Percentiles rank a stretch among this genome's conserved stretches.
These are phyloP conservation scores for Coemansia sp. DNA, from an alignment of 192 early-diverging fungal genomes.

Conservation along the genomic window DNA sequence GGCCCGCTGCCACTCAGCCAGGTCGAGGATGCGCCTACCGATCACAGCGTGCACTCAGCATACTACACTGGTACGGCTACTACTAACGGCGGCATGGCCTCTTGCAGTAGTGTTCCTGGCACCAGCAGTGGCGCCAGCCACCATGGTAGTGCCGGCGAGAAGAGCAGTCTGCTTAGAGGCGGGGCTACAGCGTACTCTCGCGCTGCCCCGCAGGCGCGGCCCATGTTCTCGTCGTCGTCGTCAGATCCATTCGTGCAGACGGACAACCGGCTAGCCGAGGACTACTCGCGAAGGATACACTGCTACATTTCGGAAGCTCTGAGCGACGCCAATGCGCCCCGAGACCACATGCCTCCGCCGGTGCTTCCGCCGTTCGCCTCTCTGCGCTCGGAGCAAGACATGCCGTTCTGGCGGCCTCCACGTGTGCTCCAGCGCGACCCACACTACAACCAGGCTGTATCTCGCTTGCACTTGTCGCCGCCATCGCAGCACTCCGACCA, in stretches of 20 bases:
- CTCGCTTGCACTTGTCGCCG: not conserved
- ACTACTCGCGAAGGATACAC: constrained; percentile 39
- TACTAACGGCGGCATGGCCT: not conserved
- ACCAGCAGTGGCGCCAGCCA: constrained; percentile 5
- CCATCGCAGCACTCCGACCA: not conserved
- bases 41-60: not conserved
- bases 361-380: constrained; percentile 24
- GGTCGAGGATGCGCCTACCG: not conserved
- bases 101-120: constrained; percentile 1
- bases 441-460: constrained; percentile 42
- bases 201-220: constrained; percentile 7
- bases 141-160: constrained; percentile 3
- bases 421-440: constrained; percentile 51
- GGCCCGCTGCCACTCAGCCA: not conserved
- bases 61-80: constrained; percentile 1
- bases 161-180: not conserved
- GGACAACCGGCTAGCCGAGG: constrained; percentile 29
- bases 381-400: constrained; percentile 9
- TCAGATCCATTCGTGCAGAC: constrained; percentile 31
- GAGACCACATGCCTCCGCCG: constrained; percentile 33
- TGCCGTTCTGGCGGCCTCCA: constrained; percentile 59
- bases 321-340: constrained; percentile 5
- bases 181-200: constrained; percentile 11
- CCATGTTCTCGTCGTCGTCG: constrained; percentile 11
- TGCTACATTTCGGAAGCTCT: constrained; percentile 44